Evolutionary conservation across 2,329 filamentous ascomycete genomes (phyloP).

Genomic region (Aspergillus brasiliensis): DNA sequence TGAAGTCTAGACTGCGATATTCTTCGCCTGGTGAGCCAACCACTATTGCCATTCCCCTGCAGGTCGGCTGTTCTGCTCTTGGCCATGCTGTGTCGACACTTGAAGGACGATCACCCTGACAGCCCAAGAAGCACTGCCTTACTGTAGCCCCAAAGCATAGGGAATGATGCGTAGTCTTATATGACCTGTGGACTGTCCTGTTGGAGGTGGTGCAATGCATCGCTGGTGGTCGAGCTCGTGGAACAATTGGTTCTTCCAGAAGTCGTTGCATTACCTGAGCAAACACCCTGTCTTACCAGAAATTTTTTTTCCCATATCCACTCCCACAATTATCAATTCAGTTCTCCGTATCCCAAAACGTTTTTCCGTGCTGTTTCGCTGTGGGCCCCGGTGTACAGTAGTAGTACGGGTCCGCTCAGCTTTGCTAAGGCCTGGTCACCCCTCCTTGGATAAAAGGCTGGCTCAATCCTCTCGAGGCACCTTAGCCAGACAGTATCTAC

Average conservation of each 20-base stretch:
- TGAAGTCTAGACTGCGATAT: constrained; percentile 7
- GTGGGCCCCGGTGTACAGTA: background rate
- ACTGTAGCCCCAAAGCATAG: constrained; percentile 1
- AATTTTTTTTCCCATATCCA: background rate
- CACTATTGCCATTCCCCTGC: constrained; percentile 7
- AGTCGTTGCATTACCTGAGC: background rate
- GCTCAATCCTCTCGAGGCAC: background rate
- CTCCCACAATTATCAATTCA: background rate
- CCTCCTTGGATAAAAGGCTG: background rate
- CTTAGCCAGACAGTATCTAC: background rate
- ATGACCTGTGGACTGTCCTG: background rate
- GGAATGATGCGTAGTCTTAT: background rate
- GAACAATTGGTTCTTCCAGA: background rate
- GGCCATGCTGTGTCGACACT: constrained; percentile 6
- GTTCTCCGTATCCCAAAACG: background rate
- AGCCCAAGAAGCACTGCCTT: constrained; percentile 3
- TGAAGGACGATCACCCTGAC: constrained; percentile 4
- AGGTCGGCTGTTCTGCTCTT: constrained; percentile 9
- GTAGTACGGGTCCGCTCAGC: background rate
- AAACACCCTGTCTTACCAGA: background rate
- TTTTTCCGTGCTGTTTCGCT: background rate
- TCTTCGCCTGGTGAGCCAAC: constrained; percentile 13
- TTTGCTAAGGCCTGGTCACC: background rate
- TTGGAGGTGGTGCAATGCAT: background rate
- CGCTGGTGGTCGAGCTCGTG: background rate